Base-by-base conservation (phyloP, 2,329 filamentous ascomycete species). In the Cercospora sp. region DNA sequence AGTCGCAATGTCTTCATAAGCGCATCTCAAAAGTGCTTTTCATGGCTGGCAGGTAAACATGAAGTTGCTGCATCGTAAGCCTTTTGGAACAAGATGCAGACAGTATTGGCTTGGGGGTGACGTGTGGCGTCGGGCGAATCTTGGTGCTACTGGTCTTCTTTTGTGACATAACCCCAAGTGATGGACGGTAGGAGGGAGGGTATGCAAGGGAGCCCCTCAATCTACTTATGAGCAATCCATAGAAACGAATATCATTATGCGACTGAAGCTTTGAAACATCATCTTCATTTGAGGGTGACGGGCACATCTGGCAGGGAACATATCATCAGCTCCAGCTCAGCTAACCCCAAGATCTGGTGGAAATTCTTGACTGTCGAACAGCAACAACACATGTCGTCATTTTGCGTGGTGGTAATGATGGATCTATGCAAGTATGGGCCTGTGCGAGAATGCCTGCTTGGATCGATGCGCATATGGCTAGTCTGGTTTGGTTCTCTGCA, bases 221-320 rank as follows among this genome's bases (percentile, higher is more conserved):
- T 55, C 31, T 20, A 59, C 55, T 59, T n/a, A 36, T 59, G 55
- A 59, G 55, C 55, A 59, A 59, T 20, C n/a, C 28, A 36, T 59
- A 59, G 55, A 59, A 59, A 36, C 16, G 28, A 59, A 36, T 59
- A 23, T 36, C 30, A n/a, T 31, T 20, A 20, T 20, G 18, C 31
- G 55, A 59, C 2, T 23, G 55, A 20, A 23, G 18, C 55, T 59
- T 36, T 30, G 12, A 16, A 13, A 1, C 28, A 31, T 2, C 20
- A 28, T 55, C 48, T 55, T 55, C 23, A 9, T 16, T 28, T 55
- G 12, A 23, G 13, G 23, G 48, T 55, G 48, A 55, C 6, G 23
- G 9, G 23, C 23, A 30, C 48, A 53, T 28, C 18, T 18, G 10
- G 10, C 42, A 48, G n/a, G 42, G 42, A 20, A 48, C 42, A 48